Evolutionary conservation across 257 asterid species (phyloP), one percentile per base, ranked within the genome.

Genomic region (Solanum rostratum): DNA sequence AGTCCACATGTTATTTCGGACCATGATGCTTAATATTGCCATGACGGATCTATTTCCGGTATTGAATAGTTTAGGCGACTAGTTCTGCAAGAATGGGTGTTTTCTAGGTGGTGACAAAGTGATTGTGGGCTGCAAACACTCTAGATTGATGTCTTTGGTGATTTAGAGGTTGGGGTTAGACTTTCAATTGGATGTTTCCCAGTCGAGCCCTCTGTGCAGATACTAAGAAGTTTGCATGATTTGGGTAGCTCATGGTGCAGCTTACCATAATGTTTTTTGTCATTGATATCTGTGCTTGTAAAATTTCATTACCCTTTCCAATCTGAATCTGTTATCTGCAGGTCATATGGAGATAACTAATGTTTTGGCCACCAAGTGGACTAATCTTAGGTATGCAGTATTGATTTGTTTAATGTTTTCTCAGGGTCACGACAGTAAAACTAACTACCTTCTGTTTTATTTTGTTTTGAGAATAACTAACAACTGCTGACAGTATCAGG

Each of bases 261-360:
- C 27, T 27, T 78, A 78, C 82, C 46, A 30, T 76, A 18, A 49
- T 76, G 49, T 24, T 24, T 50, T 50, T 74, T 24, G 81, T 76
- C 81, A 49, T 46, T 76, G 45, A 46, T 78, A 50, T 50, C 63
- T 78, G 82, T 50, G 82, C 82, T 78, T 27, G 82, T 78, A 78
- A 78, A 78, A 49, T 3, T 29, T 78, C 29, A 16, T 78, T 78
- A 78, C 82, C 82, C 65, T 27, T 78, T 52, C 82, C 82, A 78
- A 78, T 78, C 41, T 78, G 82, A 78, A 78, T 50, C 82, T 29
- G 82, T 78, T 78, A 78, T 49, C 82, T 78, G 82, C 82, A 78
- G 65, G 82, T 78, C 63, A 78, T 27, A 18, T 50, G 82, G 82
- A 78, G 82, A 78, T 78, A 50, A 52, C 82, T 49, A 49, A 19